Conservation (phyloP, 129 eudicot species). For the Tagetes erecta region DNA sequence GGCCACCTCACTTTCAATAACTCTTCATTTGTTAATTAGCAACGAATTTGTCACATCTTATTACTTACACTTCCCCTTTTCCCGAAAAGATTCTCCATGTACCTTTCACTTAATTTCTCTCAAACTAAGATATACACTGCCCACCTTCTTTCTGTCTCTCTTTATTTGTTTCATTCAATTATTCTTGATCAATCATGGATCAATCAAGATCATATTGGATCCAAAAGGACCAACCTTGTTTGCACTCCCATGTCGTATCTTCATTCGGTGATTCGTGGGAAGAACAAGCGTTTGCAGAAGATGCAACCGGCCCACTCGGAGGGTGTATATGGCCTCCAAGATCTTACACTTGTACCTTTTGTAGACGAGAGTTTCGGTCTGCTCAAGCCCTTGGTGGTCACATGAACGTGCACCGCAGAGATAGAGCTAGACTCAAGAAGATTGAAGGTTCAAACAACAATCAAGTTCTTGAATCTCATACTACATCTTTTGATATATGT, state of each 20-base stretch:
- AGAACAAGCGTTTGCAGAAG: constrained; percentile 92
- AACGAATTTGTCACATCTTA: constrained; percentile 45
- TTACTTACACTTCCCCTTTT: constrained; percentile 30
- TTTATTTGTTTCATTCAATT: background rate
- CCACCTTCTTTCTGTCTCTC: constrained; percentile 29
- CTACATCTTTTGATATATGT: constrained; percentile 31
- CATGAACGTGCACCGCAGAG: constrained; percentile 89
- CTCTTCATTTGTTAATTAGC: constrained; percentile 26
- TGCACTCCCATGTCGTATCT: constrained; percentile 39
- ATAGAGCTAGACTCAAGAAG: constrained; percentile 86
- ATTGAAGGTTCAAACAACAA: constrained; percentile 39
- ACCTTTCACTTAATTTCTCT: constrained; percentile 34
- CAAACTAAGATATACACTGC: constrained; percentile 45
- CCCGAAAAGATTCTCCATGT: constrained; percentile 48
- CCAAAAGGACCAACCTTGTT: constrained; percentile 44
- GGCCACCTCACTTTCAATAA: constrained; percentile 49
- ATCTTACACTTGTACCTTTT: constrained; percentile 88
- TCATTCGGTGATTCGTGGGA: constrained; percentile 78
- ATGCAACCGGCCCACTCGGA: constrained; percentile 78
- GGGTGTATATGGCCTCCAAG: constrained; percentile 97
- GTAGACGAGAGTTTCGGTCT: constrained; percentile 82
- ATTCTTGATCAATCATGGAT: constrained; percentile 37
- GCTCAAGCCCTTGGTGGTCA: constrained; percentile 97
- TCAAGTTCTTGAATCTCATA: constrained; percentile 36
- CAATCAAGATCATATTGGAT: constrained; percentile 59